phyloP scores from a whole-genome alignment of 495 filamentous ascomycete species.

The Chaetomidium leptoderma region DNA sequence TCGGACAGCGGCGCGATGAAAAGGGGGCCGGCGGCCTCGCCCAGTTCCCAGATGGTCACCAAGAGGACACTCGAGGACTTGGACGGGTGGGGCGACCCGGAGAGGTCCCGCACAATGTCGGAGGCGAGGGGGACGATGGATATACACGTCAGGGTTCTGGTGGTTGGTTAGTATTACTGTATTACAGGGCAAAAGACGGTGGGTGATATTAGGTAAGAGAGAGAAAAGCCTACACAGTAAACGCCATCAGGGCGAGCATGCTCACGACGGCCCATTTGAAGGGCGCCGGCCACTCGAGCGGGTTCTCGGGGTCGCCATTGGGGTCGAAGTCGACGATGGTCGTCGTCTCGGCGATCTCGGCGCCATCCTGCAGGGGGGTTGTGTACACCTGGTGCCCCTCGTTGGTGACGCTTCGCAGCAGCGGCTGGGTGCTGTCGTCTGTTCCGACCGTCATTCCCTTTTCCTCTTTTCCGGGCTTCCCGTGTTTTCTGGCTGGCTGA shows the following conservation, averaged over 20 bases:
- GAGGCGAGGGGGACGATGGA: conserved; percentile 50
- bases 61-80: conserved; percentile 49
- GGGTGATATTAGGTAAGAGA: too few relatives aligned
- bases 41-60: conserved; percentile 57
- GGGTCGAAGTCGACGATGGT: conserved; percentile 45
- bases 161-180: not conserved
- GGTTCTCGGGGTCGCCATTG: conserved; percentile 50
- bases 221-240: conserved; percentile 46
- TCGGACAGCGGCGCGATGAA: conserved; percentile 58
- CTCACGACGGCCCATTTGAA: conserved; percentile 50
- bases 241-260: conserved; percentile 48
- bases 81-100: conserved; percentile 30
- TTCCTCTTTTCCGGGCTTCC: too few relatives aligned
- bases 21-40: conserved; percentile 54
- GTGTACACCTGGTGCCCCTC: conserved; percentile 16
- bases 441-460: not conserved
- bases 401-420: conserved; percentile 12
- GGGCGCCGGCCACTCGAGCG: conserved; percentile 46
- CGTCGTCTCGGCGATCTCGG: conserved; percentile 28
- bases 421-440: conserved; percentile 17
- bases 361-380: not conserved
- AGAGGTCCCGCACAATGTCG: conserved; percentile 47
- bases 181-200: not conserved
- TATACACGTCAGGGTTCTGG: conserved; percentile 55
- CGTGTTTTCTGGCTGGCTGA: not conserved